These are phyloP conservation scores for Myotisia sp. DNA, from an alignment of 2,329 filamentous ascomycete genomes.

Conservation along the genomic window DNA sequence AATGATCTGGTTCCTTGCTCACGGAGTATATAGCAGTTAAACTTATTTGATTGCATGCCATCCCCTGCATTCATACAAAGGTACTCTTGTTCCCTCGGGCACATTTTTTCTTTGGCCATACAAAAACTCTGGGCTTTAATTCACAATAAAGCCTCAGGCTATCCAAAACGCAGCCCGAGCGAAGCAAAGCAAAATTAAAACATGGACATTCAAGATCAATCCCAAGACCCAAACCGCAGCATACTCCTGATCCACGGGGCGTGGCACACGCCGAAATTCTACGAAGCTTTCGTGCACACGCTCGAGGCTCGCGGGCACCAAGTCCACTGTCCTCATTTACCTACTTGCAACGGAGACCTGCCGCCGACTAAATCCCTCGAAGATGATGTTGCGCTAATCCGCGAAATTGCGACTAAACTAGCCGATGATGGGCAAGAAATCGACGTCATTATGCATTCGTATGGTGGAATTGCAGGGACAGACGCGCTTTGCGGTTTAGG, in stretches of 20 bases:
- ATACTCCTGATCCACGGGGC: constrained; percentile 26
- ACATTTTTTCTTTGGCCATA: too few species aligned
- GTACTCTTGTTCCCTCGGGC: too few species aligned
- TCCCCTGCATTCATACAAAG: too few species aligned
- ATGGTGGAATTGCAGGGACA: constrained; percentile 20
- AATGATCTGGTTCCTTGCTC: too few species aligned
- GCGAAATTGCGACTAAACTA: constrained; percentile 15
- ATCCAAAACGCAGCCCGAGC: too few species aligned
- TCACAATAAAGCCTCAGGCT: too few species aligned
- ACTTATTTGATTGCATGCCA: too few species aligned
- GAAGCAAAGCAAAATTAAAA: too few species aligned
- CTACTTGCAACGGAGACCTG: constrained; percentile 7
- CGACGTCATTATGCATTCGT: constrained; percentile 25
- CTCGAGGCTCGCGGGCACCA: constrained; percentile 21
- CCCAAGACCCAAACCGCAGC: too few species aligned
- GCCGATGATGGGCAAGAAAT: constrained; percentile 23
- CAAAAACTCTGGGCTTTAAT: too few species aligned
- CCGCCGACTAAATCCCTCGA: constrained; percentile 12
- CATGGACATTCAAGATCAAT: too few species aligned
- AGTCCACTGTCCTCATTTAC: constrained; percentile 8
- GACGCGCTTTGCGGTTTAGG: constrained; percentile 19
- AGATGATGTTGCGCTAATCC: constrained; percentile 18
- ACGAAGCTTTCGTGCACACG: constrained; percentile 16
- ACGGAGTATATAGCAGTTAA: too few species aligned
- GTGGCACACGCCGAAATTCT: constrained; percentile 23